Percentiles rank a stretch among this genome's conserved stretches.
Evolutionary conservation across 1,139 yeast genomes (phyloP).

Genomic region (Taphrina deformans): DNA sequence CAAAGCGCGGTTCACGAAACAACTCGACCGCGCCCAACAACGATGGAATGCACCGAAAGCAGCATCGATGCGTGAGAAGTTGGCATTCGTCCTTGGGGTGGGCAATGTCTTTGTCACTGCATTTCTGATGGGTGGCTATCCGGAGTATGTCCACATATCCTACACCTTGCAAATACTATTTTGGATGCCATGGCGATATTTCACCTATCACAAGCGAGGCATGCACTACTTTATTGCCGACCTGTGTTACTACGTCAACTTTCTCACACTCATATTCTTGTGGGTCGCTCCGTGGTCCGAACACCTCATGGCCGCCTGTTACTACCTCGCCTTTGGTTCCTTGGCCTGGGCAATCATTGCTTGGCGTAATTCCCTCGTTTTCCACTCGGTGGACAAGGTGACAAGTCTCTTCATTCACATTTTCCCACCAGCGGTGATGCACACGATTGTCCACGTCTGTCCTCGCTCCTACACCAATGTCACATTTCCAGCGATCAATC

Average conservation of each 20-base stretch:
- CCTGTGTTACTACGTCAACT: slow-evolving; percentile 85
- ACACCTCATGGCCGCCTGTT: slow-evolving; percentile 28
- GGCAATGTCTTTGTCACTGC: slow-evolving; percentile 71
- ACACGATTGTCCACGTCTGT: slow-evolving; percentile 82
- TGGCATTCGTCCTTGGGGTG: slow-evolving; percentile 75
- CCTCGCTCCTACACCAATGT: slow-evolving; percentile 51
- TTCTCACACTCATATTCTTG: slow-evolving; percentile 64
- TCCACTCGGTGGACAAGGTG: slow-evolving; percentile 71
- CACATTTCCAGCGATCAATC: slow-evolving; percentile 80
- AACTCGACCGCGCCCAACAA: slow-evolving; percentile 59
- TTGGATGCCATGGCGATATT: slow-evolving; percentile 80
- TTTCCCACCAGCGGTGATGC: slow-evolving; percentile 85
- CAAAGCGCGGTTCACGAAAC: slow-evolving; percentile 42
- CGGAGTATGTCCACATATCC: slow-evolving; percentile 71
- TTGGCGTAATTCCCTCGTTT: slow-evolving; percentile 90
- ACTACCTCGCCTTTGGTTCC: slow-evolving; percentile 51
- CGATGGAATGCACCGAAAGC: slow-evolving; percentile 50
- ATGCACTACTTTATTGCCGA: slow-evolving; percentile 91
- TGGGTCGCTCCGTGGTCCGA: slow-evolving; percentile 78
- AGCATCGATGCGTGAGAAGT: slow-evolving; percentile 69
- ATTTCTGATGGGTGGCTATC: slow-evolving; percentile 72
- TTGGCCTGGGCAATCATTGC: slow-evolving; percentile 91
- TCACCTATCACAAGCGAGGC: slow-evolving; percentile 74
- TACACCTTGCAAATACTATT: slow-evolving; percentile 64
- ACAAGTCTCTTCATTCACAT: slow-evolving; percentile 79